Percentiles rank a stretch among this genome's conserved stretches.
These are phyloP conservation scores for Aspergillus unguis DNA, from an alignment of 2,329 filamentous ascomycete genomes.

Conservation along the genomic window DNA sequence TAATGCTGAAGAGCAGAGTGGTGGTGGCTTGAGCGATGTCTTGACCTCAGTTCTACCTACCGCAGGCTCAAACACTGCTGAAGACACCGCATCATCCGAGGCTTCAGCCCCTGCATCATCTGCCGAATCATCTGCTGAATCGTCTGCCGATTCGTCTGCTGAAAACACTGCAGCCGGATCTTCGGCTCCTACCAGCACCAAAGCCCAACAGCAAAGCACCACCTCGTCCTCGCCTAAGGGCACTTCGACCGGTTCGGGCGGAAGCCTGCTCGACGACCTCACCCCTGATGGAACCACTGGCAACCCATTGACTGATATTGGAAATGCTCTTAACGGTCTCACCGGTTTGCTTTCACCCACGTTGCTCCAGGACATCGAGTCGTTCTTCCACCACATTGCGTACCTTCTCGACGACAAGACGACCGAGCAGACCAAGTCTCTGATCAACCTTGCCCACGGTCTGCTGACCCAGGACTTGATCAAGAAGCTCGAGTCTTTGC, in stretches of 20 bases:
- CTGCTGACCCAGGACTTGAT: conserved; percentile 26
- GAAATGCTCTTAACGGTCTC: conserved; percentile 34
- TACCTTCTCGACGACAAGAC: conserved; percentile 32
- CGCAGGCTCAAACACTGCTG: neutral
- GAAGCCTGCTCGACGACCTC: conserved; percentile 2
- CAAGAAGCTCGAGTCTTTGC: conserved; percentile 22
- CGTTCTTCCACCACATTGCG: conserved; percentile 35
- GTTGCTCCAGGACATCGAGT: conserved; percentile 29
- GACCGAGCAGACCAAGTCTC: conserved; percentile 27
- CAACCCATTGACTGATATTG: conserved; percentile 18
- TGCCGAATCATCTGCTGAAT: too few species aligned
- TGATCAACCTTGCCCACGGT: conserved; percentile 24
- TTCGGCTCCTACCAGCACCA: conserved; percentile 3
- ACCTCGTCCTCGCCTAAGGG: neutral
- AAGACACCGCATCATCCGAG: neutral
- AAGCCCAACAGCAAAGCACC: neutral
- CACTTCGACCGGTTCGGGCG: conserved; percentile 1
- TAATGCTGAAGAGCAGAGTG: neutral
- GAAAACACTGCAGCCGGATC: neutral
- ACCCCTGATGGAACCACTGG: conserved; percentile 16
- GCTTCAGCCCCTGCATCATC: neutral
- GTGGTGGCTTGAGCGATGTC: neutral
- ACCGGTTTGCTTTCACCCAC: conserved; percentile 28
- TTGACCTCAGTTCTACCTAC: neutral
- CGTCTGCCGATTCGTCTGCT: too few species aligned